phyloP scores from a whole-genome alignment of 768 basidiomycete genomes.

The Mrakia blollopis region DNA sequence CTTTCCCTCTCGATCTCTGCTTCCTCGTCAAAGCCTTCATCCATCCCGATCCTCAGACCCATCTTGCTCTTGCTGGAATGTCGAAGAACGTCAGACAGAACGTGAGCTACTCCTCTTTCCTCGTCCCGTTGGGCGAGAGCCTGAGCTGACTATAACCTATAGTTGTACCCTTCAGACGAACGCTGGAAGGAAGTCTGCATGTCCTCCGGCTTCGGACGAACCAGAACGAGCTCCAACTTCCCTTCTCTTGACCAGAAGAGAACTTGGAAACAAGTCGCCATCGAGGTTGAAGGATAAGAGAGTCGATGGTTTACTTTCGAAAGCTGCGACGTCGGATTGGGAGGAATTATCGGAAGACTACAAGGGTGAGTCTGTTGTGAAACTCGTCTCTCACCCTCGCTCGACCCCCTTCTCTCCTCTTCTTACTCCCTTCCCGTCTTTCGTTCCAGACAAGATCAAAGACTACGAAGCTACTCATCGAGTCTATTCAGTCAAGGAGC shows the following conservation, averaged over 20 bases:
- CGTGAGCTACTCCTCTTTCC: neutral
- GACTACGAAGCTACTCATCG: neutral
- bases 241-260: neutral
- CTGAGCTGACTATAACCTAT: neutral
- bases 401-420: neutral
- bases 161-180: neutral
- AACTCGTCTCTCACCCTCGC: neutral
- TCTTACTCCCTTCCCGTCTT: neutral
- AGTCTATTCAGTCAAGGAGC: neutral
- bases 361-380: neutral
- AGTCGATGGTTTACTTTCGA: neutral
- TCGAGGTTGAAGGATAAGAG: neutral
- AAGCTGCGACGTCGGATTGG: neutral
- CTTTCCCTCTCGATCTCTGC: neutral
- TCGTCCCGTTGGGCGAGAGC: neutral
- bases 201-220: neutral
- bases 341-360: neutral
- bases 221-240: neutral
- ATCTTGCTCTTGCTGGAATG: neutral
- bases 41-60: neutral
- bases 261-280: neutral
- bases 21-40: neutral
- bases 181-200: neutral
- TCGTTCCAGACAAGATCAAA: neutral
- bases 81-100: neutral